These are phyloP conservation scores for Skeletonema menzelii DNA, from an alignment of 108 stramenopile species.

Conservation along the genomic window DNA sequence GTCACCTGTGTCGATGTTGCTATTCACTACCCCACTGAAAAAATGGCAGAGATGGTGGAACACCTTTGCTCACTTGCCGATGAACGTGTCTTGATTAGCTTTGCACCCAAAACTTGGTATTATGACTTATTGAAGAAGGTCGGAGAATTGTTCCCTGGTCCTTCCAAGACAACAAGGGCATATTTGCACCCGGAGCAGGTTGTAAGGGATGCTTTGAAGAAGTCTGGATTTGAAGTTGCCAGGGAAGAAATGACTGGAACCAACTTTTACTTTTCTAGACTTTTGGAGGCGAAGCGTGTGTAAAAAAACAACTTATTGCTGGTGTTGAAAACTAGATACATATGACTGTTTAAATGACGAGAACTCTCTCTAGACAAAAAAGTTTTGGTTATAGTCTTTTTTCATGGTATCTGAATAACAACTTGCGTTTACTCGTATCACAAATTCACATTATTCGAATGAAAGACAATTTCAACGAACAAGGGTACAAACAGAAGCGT, in stretches of 20 bases:
- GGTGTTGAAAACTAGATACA: background rate
- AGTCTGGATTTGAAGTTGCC: constrained; percentile 87
- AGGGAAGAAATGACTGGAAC: constrained; percentile 95
- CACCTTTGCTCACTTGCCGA: constrained; percentile 87
- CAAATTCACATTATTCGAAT: background rate
- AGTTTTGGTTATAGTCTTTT: background rate
- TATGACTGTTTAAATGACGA: background rate
- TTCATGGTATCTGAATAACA: background rate
- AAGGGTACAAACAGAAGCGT: background rate
- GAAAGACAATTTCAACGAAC: constrained; percentile 2
- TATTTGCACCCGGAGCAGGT: constrained; percentile 93
- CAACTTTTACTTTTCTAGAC: constrained; percentile 96
- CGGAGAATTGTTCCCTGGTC: constrained; percentile 96
- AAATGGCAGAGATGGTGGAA: constrained; percentile 92
- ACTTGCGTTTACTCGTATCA: background rate
- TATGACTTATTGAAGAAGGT: constrained; percentile 92
- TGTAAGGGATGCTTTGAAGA: constrained; percentile 75
- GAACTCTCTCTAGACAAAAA: background rate
- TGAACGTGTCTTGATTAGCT: constrained; percentile 89
- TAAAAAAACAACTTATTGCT: background rate
- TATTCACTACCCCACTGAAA: constrained; percentile 96
- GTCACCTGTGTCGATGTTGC: constrained; percentile 98
- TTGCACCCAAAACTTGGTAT: constrained; percentile 97
- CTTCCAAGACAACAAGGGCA: constrained; percentile 94
- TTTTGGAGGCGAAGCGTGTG: constrained; percentile 89